Evolutionary conservation across 371 early-diverging fungal genomes (phyloP).

Genomic region (Apophysomyces sp.): DNA sequence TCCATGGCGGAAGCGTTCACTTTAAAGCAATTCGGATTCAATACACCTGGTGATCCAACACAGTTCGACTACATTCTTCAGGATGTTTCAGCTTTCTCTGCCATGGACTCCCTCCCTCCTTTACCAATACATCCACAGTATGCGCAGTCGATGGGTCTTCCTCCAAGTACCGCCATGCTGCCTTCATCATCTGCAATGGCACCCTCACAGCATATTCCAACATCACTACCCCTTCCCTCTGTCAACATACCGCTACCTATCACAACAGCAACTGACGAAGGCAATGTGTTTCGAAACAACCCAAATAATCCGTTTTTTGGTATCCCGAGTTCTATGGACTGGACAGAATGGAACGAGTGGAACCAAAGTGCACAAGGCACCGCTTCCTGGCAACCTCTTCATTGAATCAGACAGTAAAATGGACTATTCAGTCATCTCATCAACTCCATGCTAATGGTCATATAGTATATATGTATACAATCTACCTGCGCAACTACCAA

Average conservation of each 20-base stretch:
- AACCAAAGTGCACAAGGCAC: conserved; percentile 22
- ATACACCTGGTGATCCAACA: conserved; percentile 21
- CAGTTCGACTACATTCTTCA: conserved; percentile 20
- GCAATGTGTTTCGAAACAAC: conserved; percentile 32
- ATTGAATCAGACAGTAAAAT: not conserved
- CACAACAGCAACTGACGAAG: conserved; percentile 4
- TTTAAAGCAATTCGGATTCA: conserved; percentile 45
- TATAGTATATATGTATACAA: too few species aligned
- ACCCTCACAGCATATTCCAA: not conserved
- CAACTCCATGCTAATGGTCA: too few species aligned
- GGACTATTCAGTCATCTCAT: too few species aligned
- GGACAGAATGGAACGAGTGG: conserved; percentile 49
- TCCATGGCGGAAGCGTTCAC: conserved; percentile 41
- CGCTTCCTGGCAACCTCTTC: not conserved
- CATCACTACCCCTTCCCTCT: conserved; percentile 6
- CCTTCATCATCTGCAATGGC: conserved; percentile 1
- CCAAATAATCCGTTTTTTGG: conserved; percentile 49
- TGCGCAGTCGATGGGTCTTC: not conserved
- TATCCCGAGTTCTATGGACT: conserved; percentile 45
- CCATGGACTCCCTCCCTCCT: conserved; percentile 12
- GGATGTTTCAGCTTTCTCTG: conserved; percentile 13
- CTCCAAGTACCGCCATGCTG: not conserved
- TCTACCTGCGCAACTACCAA: too few species aligned
- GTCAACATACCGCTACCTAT: not conserved
- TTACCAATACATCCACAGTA: not conserved